Conservation (phyloP, 768 basidiomycete genomes). For the Lactarius vividus region DNA sequence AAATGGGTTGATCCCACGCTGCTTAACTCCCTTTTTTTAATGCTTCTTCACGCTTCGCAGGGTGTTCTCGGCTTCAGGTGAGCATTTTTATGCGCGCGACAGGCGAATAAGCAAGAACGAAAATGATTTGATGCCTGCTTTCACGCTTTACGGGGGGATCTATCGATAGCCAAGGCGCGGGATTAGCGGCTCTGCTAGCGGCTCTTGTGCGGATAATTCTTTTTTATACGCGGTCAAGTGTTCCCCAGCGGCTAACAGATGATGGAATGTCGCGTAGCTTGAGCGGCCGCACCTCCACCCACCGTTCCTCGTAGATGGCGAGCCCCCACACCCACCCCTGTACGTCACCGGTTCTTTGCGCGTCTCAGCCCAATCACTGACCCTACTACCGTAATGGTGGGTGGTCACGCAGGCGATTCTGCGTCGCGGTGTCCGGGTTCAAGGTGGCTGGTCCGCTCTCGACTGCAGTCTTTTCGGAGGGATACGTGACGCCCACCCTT, state of each 20-base stretch:
- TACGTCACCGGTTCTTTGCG: constrained; percentile 35
- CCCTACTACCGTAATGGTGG: constrained; percentile 6
- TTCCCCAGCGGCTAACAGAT: not conserved
- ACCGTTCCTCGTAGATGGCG: constrained; percentile 59
- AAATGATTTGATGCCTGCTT: constrained; percentile 15
- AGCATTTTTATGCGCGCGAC: constrained; percentile 12
- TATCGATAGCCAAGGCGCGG: constrained; percentile 66
- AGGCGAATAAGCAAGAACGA: not conserved
- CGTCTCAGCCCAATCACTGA: constrained; percentile 17
- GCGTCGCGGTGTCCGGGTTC: constrained; percentile 75
- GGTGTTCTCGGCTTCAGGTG: constrained; percentile 82
- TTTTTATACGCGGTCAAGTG: constrained; percentile 1
- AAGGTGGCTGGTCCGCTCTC: constrained; percentile 46
- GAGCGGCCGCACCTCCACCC: constrained; percentile 53
- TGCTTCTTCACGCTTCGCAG: constrained; percentile 37
- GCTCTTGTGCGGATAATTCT: constrained; percentile 53
- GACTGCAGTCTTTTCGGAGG: constrained; percentile 47
- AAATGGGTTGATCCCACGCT: constrained; percentile 9
- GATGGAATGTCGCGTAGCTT: constrained; percentile 38
- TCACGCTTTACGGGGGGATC: not conserved
- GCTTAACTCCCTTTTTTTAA: not conserved
- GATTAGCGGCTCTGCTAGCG: constrained; percentile 65
- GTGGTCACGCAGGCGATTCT: constrained; percentile 53
- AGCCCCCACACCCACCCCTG: constrained; percentile 74
- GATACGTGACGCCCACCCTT: constrained; percentile 67